phyloP scores from a whole-genome alignment of 2,329 filamentous ascomycete genomes.

The Macrophomina pseudophaseolina region DNA sequence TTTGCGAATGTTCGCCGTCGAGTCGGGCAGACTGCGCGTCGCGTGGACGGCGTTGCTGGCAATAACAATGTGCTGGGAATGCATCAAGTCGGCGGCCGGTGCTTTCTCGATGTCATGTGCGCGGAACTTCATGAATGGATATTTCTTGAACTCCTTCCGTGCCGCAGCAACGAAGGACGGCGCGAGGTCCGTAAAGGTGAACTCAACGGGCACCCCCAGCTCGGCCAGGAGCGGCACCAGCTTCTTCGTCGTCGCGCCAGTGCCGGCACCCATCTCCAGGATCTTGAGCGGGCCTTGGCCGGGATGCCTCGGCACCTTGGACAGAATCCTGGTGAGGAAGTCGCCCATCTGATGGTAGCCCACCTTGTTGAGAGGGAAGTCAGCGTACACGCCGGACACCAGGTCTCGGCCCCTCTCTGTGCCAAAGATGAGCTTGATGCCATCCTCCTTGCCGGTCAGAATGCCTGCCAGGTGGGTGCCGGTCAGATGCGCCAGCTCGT shows the following conservation, averaged over 20 bases:
- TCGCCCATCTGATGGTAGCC: slow-evolving; percentile 32
- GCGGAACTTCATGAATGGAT: slow-evolving; percentile 40
- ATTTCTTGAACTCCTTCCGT: slow-evolving; percentile 39
- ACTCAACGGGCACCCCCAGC: slow-evolving; percentile 40
- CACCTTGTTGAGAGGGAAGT: slow-evolving; percentile 44
- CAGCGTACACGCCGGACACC: slow-evolving; percentile 43
- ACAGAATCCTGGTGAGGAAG: slow-evolving; percentile 23
- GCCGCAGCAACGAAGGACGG: slow-evolving; percentile 40
- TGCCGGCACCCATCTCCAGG: slow-evolving; percentile 29
- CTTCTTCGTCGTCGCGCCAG: slow-evolving; percentile 32
- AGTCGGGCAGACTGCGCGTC: slow-evolving; percentile 32
- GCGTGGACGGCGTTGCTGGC: slow-evolving; percentile 43
- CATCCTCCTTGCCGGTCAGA: slow-evolving; percentile 45
- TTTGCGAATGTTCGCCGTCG: slow-evolving; percentile 31
- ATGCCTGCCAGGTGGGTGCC: slow-evolving; percentile 46
- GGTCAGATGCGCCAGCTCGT: slow-evolving; percentile 40
- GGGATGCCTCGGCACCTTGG: slow-evolving; percentile 8
- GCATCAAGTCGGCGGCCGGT: slow-evolving; percentile 30
- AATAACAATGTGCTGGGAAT: slow-evolving; percentile 36
- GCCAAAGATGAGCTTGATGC: slow-evolving; percentile 48
- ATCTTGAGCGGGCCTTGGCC: slow-evolving; percentile 28
- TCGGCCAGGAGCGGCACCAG: slow-evolving; percentile 37
- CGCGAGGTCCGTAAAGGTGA: slow-evolving; percentile 49
- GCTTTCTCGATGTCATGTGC: slow-evolving; percentile 41
- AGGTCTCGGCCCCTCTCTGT: slow-evolving; percentile 42